phyloP scores from a whole-genome alignment of 345 rosid genomes.

The Syzygium jambos region DNA sequence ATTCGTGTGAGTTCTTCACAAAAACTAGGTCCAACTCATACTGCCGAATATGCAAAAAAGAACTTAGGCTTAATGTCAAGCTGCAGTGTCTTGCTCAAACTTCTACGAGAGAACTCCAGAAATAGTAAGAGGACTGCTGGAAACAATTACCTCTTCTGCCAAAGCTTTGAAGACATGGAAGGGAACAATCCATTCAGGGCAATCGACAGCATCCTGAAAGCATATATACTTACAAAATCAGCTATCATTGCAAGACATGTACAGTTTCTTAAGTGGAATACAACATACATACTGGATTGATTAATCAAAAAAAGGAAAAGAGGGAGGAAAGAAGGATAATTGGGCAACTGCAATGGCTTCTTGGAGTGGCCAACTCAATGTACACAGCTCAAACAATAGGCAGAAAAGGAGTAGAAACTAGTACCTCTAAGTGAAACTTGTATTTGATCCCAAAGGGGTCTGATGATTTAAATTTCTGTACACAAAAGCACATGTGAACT shows the following conservation, averaged over 20 bases:
- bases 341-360: neutral
- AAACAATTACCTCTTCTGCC: conserved; percentile 75
- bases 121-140: neutral
- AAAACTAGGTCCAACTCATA: conserved; percentile 80
- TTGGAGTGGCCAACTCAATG: neutral
- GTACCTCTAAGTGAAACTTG: conserved; percentile 89
- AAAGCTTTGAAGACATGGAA: conserved; percentile 76
- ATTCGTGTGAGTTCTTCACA: conserved; percentile 90
- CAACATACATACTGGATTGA: neutral
- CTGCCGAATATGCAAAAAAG: conserved; percentile 29
- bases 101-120: neutral
- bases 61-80: neutral
- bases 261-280: neutral
- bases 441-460: conserved; percentile 79
- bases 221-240: neutral
- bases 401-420: neutral
- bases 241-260: neutral
- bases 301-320: neutral
- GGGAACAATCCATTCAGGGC: conserved; percentile 99
- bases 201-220: conserved; percentile 91
- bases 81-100: neutral
- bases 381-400: neutral
- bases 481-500: conserved; percentile 1
- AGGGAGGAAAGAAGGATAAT: neutral
- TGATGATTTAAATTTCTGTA: conserved; percentile 80